Base-by-base conservation (phyloP, 148 eudicot genomes). In the Amaranthus palmeri region DNA sequence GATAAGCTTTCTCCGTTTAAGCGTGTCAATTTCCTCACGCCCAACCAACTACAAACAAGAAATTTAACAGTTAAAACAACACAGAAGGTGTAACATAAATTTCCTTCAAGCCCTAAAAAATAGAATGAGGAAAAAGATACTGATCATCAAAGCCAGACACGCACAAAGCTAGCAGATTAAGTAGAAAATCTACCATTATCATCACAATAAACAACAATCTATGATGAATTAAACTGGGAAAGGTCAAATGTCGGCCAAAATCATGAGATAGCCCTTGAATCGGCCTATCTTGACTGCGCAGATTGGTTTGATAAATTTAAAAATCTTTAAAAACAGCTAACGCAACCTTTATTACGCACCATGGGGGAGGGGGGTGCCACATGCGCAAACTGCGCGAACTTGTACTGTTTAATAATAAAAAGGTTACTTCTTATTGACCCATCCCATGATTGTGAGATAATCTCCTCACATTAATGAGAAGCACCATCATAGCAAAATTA, bases 1-100 rank as follows among this genome's bases (percentile, higher is more conserved):
- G 70, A 96, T 87, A 59, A 96, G 97, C 79, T 90, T 96, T 78
- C 96, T 86, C 73, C 84, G 71, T 73, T 92, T 92, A 44, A 92
- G 91, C 77, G 85, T 83, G 57, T 86, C 88, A 72, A 90, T 74
- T 53, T 92, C 99, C 81, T 83, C 81, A 15, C 75, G 85, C 49
- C 72, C 80, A 69, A 90, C 79, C 58, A 70, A 80, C 98, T 93
- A 86, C 63, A 77, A 15, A 51, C 73, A 69, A 74, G 62, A 46
- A 54, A 10, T 57, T 58, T 17, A 54, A 6, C 18, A 41, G 53
- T 58, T 15, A 75, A 14, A 17, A 0, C 53, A n/a, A 64, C 48
- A 5, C 9, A 52, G 5, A 60, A 8, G 17, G 13, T 5, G 51
- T n/a, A 14, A 60, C 18, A 68, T 5, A 68, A 70, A 14, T 48